phyloP scores from a whole-genome alignment of 2,329 filamentous ascomycete species.

The Lachnellula hyalina region DNA sequence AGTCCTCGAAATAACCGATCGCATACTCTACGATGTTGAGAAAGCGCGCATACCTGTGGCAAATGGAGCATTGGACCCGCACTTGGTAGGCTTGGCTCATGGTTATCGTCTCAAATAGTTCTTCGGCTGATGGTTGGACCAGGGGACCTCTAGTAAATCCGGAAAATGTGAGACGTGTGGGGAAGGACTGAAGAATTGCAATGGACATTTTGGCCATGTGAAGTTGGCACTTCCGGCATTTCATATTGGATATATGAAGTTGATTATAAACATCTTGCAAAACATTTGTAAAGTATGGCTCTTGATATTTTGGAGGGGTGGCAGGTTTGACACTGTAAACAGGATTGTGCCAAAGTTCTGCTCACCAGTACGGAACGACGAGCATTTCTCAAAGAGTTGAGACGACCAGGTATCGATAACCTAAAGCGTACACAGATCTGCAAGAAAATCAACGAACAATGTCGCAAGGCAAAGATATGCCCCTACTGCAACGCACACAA shows the following conservation, averaged over 20 bases:
- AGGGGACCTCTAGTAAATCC: constrained; percentile 81
- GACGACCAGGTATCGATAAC: constrained; percentile 79
- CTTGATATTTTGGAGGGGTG: constrained; percentile 1
- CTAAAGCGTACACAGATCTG: constrained; percentile 75
- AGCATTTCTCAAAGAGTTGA: constrained; percentile 71
- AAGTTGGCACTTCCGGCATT: constrained; percentile 86
- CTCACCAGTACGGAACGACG: constrained; percentile 76
- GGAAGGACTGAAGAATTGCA: constrained; percentile 75
- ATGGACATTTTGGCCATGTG: constrained; percentile 93
- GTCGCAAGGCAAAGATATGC: constrained; percentile 79
- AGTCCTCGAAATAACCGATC: constrained; percentile 89
- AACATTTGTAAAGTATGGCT: constrained; percentile 76
- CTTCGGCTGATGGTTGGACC: constrained; percentile 8
- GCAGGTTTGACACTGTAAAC: constrained; percentile 13
- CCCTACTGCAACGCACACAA: constrained; percentile 78
- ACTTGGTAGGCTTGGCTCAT: constrained; percentile 48
- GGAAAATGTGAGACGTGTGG: constrained; percentile 79
- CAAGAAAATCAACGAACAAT: constrained; percentile 85
- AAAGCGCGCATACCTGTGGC: constrained; percentile 69
- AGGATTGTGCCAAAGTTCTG: constrained; percentile 78
- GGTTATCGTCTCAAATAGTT: constrained; percentile 1
- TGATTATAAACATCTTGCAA: constrained; percentile 86
- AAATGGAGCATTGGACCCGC: constrained; percentile 82
- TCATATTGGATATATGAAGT: constrained; percentile 92
- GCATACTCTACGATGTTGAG: constrained; percentile 86